These are phyloP conservation scores for Podaxis rugospora DNA, from an alignment of 768 basidiomycete genomes.

Conservation along the genomic window DNA sequence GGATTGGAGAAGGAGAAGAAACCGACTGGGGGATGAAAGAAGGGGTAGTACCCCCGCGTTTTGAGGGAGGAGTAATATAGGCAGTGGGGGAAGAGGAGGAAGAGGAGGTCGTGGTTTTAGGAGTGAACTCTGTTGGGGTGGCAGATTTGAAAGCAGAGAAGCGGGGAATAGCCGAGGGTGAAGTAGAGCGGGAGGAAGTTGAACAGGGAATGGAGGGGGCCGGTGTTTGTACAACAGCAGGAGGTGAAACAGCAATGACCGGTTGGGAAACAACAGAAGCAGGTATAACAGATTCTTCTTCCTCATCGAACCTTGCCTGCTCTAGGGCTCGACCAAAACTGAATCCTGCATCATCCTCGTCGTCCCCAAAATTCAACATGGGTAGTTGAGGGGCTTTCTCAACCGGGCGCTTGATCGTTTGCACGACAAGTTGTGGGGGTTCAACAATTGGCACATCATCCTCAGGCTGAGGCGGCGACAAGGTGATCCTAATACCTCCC, in stretches of 20 bases:
- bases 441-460: slow-evolving; percentile 26
- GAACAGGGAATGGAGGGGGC: slow-evolving; percentile 29
- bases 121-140: slow-evolving; percentile 19
- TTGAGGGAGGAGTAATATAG: slow-evolving; percentile 49
- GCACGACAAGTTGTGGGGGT: slow-evolving; percentile 22
- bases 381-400: slow-evolving; percentile 30
- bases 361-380: slow-evolving; percentile 29
- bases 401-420: slow-evolving; percentile 15
- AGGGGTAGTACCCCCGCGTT: slow-evolving; percentile 40
- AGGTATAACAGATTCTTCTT: slow-evolving; percentile 17
- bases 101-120: slow-evolving; percentile 9
- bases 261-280: slow-evolving; percentile 11
- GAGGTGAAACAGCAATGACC: slow-evolving; percentile 7
- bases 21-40: slow-evolving; percentile 64
- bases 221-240: slow-evolving; percentile 21
- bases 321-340: slow-evolving; percentile 28
- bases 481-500: slow-evolving; percentile 72
- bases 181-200: slow-evolving; percentile 19
- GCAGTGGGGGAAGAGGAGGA: slow-evolving; percentile 23
- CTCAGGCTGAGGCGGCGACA: slow-evolving; percentile 52
- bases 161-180: slow-evolving; percentile 53
- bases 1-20: slow-evolving; percentile 39
- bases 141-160: slow-evolving; percentile 29
- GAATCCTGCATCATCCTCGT: slow-evolving; percentile 27
- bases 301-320: background rate